A percentile compares a stretch with the other conserved stretches of the same genome.
Evolutionary conservation across 106 monocot genomes (phyloP).

Genomic region (Alisma plantagoaquatica): DNA sequence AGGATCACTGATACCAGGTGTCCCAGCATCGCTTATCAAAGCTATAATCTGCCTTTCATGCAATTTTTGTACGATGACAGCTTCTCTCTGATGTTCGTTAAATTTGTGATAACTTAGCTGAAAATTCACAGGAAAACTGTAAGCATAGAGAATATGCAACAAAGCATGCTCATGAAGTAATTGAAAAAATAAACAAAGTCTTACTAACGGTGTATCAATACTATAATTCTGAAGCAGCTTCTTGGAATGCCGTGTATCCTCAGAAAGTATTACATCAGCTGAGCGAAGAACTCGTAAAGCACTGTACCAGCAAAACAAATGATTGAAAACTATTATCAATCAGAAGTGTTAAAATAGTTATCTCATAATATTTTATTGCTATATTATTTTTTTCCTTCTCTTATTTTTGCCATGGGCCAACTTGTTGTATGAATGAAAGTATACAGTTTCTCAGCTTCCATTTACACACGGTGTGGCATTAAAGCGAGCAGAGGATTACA

Average conservation of each 20-base stretch:
- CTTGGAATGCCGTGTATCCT: conserved; percentile 92
- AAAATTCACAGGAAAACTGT: conserved; percentile 15
- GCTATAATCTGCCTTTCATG: conserved; percentile 77
- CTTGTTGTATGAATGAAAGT: no score
- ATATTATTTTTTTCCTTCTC: no score
- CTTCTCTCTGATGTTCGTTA: conserved; percentile 82
- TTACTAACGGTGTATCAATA: conserved; percentile 80
- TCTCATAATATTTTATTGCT: no score
- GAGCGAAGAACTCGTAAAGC: conserved; percentile 83
- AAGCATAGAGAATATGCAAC: background rate
- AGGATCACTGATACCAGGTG: conserved; percentile 91
- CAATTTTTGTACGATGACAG: conserved; percentile 46
- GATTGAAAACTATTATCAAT: no score
- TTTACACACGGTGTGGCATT: no score
- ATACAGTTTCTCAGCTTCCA: no score
- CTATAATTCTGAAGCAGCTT: conserved; percentile 82
- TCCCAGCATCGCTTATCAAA: conserved; percentile 94
- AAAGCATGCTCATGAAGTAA: no score
- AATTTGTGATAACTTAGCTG: conserved; percentile 97
- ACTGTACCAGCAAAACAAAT: conserved; percentile 28
- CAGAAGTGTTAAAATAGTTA: no score
- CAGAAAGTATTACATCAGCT: conserved; percentile 86
- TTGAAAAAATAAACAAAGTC: no score
- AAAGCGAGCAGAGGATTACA: no score
- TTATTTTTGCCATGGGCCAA: no score